Percentiles rank a stretch among this genome's conserved stretches.
phyloP scores from a whole-genome alignment of 73 alveolate genomes.

The Paramecium sexaurelia region DNA sequence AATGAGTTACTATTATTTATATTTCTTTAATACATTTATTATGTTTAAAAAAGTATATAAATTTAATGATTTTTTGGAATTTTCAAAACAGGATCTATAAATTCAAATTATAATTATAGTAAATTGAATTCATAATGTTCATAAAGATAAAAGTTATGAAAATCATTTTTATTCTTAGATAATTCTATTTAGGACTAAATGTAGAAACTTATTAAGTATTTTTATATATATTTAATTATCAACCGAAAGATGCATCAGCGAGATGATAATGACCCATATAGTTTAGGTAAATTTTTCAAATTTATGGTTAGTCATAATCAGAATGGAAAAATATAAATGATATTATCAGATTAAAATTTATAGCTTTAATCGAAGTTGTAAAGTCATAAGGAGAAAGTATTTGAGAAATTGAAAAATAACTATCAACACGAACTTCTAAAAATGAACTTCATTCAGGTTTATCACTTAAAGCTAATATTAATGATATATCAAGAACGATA shows the following conservation, averaged over 20 bases:
- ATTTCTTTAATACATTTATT: no score
- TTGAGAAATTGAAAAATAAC: slow-evolving; percentile 84
- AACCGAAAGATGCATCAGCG: slow-evolving; percentile 29
- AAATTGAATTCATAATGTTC: no score
- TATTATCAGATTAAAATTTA: slow-evolving; percentile 90
- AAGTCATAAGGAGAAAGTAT: slow-evolving; percentile 87
- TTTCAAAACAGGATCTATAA: no score
- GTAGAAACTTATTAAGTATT: not conserved
- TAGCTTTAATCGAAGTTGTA: slow-evolving; percentile 92
- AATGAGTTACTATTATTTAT: not conserved
- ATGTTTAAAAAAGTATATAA: no score
- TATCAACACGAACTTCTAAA: slow-evolving; percentile 93
- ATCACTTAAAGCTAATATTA: slow-evolving; percentile 89
- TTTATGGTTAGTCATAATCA: not conserved
- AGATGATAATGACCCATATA: slow-evolving; percentile 32
- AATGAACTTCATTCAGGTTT: slow-evolving; percentile 87
- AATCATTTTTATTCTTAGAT: no score
- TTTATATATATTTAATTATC: not conserved
- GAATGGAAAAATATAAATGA: slow-evolving; percentile 95
- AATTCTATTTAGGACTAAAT: not conserved
- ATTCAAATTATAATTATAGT: no score
- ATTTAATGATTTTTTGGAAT: no score
- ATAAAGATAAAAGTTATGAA: no score
- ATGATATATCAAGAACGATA: slow-evolving; percentile 91
- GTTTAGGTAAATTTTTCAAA: not conserved